Evolutionary conservation across 495 filamentous ascomycete genomes (phyloP).

Genomic region (Filosporella fistucella): DNA sequence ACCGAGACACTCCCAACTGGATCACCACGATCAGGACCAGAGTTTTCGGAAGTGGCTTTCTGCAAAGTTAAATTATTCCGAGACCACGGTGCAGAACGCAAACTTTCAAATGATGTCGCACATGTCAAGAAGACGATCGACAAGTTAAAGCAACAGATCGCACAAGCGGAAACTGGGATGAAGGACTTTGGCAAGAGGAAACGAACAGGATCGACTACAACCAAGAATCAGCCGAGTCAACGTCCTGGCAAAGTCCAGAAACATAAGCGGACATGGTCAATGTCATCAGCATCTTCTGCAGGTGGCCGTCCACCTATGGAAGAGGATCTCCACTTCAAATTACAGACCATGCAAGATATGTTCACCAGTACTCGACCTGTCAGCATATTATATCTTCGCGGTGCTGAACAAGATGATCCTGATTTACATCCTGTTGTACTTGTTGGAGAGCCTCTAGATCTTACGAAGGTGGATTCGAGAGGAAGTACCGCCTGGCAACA

Average conservation of each 20-base stretch:
- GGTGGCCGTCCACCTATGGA: slow-evolving; percentile 64
- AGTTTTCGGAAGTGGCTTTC: slow-evolving; percentile 69
- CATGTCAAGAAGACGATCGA: slow-evolving; percentile 93
- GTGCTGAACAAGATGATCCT: slow-evolving; percentile 82
- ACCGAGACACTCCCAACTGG: slow-evolving; percentile 58
- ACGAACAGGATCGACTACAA: slow-evolving; percentile 51
- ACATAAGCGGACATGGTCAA: slow-evolving; percentile 93
- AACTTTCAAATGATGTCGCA: slow-evolving; percentile 88
- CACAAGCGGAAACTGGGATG: slow-evolving; percentile 81
- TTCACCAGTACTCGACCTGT: slow-evolving; percentile 86
- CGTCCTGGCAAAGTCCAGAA: slow-evolving; percentile 75
- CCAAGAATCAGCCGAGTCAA: slow-evolving; percentile 43
- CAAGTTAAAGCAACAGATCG: slow-evolving; percentile 87
- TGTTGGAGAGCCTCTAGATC: slow-evolving; percentile 58
- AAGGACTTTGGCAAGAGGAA: slow-evolving; percentile 89
- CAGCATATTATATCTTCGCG: slow-evolving; percentile 79
- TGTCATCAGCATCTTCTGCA: slow-evolving; percentile 78
- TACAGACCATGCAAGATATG: slow-evolving; percentile 88
- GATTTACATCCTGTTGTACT: slow-evolving; percentile 80
- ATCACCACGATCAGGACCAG: slow-evolving; percentile 35
- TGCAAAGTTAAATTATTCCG: slow-evolving; percentile 97
- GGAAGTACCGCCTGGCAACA: slow-evolving; percentile 51
- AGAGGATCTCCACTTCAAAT: slow-evolving; percentile 84
- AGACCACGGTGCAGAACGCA: slow-evolving; percentile 94
- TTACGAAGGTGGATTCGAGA: slow-evolving; percentile 51